A percentile compares a stretch with the other conserved stretches of the same genome.
These are phyloP conservation scores for Penicillium dipodomyicola DNA, from an alignment of 495 filamentous ascomycete species.

Conservation along the genomic window DNA sequence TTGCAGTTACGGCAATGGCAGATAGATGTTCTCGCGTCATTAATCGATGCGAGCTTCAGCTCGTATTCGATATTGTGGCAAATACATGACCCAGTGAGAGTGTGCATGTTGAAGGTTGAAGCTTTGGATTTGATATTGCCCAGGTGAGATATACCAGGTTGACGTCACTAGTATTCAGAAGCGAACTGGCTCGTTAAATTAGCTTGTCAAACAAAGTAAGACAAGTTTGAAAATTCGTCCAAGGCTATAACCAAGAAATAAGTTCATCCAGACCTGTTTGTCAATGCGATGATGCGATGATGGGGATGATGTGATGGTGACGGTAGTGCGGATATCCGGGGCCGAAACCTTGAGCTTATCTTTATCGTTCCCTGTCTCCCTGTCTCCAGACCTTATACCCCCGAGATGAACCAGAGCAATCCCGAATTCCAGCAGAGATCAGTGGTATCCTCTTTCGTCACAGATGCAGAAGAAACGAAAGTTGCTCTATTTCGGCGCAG, in stretches of 20 bases:
- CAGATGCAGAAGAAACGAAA: conserved; percentile 27
- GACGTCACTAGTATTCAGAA: neutral
- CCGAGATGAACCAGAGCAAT: neutral
- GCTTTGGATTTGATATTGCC: neutral
- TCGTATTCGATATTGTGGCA: conserved; percentile 49
- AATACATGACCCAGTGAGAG: conserved; percentile 48
- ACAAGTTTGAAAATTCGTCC: neutral
- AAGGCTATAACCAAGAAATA: neutral
- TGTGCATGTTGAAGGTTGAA: conserved; percentile 24
- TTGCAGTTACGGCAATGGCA: conserved; percentile 67
- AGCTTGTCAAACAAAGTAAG: neutral
- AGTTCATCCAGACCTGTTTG: no score
- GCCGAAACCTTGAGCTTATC: neutral
- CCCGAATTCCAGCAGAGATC: conserved; percentile 35
- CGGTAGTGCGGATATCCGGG: neutral
- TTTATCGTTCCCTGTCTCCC: neutral
- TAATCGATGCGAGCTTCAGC: conserved; percentile 42
- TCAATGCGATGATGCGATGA: neutral
- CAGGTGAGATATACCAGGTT: neutral
- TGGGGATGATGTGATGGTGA: conserved; percentile 2
- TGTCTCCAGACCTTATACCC: neutral
- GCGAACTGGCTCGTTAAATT: neutral
- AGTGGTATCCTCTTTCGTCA: conserved; percentile 57
- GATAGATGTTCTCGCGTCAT: conserved; percentile 61
- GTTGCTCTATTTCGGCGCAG: conserved; percentile 62